Evolutionary conservation across 1,284 basidiomycete genomes (phyloP).

Genomic region (Irpex rosettiformis): DNA sequence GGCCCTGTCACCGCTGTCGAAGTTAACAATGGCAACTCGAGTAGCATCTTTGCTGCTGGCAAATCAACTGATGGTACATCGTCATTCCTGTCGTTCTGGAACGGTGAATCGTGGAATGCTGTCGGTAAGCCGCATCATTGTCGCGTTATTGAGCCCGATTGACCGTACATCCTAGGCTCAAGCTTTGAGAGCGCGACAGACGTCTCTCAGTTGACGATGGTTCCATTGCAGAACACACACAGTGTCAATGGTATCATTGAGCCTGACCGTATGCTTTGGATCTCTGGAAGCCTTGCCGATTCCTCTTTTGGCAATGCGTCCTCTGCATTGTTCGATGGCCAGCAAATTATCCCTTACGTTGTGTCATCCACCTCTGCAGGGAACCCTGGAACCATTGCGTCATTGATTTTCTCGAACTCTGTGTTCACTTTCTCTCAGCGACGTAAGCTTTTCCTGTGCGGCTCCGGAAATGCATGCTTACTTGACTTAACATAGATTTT

Average conservation of each 20-base stretch:
- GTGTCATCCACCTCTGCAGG: constrained; percentile 69
- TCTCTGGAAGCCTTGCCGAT: constrained; percentile 79
- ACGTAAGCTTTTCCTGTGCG: constrained; percentile 40
- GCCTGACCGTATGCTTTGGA: constrained; percentile 85
- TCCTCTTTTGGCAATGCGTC: constrained; percentile 76
- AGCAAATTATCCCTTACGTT: constrained; percentile 82
- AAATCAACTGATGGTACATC: constrained; percentile 54
- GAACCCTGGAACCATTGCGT: constrained; percentile 68
- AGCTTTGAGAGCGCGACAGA: constrained; percentile 51
- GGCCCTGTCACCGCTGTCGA: constrained; percentile 90
- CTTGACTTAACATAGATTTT: constrained; percentile 53
- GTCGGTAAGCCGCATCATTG: constrained; percentile 45
- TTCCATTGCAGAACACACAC: constrained; percentile 81
- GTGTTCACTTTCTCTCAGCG: constrained; percentile 72
- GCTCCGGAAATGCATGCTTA: neutral
- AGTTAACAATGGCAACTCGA: constrained; percentile 77
- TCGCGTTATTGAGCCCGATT: neutral
- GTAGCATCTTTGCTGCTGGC: constrained; percentile 90
- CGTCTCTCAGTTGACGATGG: constrained; percentile 85
- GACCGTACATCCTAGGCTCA: constrained; percentile 38
- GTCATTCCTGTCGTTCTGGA: constrained; percentile 80
- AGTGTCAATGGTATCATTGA: constrained; percentile 70
- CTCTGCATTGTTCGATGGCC: constrained; percentile 86
- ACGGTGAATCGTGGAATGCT: constrained; percentile 71
- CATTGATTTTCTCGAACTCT: constrained; percentile 79